Conservation (phyloP, 2,329 filamentous ascomycete species). For the Aspergillus ochraceoroseus region DNA sequence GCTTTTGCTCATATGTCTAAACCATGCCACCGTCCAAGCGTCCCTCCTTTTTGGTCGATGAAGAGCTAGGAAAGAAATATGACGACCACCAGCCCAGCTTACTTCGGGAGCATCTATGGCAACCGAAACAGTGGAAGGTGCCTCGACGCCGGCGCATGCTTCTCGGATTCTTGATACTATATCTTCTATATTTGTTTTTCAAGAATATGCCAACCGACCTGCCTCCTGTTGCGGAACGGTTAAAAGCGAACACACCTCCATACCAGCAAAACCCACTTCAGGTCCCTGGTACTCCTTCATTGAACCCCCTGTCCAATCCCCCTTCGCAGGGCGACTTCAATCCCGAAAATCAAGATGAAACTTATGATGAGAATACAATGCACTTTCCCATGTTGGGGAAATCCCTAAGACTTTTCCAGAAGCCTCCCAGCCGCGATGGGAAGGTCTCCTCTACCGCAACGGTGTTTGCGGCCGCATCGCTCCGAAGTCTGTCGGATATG, state of each 20-base stretch:
- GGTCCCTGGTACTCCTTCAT: slow-evolving; percentile 7
- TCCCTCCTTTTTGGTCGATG: slow-evolving; percentile 51
- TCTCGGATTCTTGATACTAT: slow-evolving; percentile 45
- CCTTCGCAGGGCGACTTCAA: slow-evolving; percentile 17
- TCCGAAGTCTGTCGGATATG: slow-evolving; percentile 66
- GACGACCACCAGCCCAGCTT: slow-evolving; percentile 52
- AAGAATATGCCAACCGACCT: slow-evolving; percentile 57
- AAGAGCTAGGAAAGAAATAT: slow-evolving; percentile 62
- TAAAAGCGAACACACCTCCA: slow-evolving; percentile 10
- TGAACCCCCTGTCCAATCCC: slow-evolving; percentile 11
- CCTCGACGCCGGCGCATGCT: slow-evolving; percentile 49
- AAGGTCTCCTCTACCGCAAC: slow-evolving; percentile 60
- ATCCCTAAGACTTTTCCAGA: slow-evolving; percentile 58
- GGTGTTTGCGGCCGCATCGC: slow-evolving; percentile 70
- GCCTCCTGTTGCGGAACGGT: slow-evolving; percentile 30
- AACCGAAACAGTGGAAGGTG: slow-evolving; percentile 33
- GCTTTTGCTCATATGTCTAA: slow-evolving; percentile 19
- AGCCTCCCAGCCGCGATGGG: slow-evolving; percentile 49
- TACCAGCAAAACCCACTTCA: slow-evolving; percentile 5
- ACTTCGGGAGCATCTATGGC: slow-evolving; percentile 25
- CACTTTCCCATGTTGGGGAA: slow-evolving; percentile 61
- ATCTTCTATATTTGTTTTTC: slow-evolving; percentile 60
- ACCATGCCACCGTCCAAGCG: slow-evolving; percentile 41
- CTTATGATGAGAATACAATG: slow-evolving; percentile 66
- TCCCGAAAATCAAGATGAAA: slow-evolving; percentile 26